Evolutionary conservation across 495 filamentous ascomycete species (phyloP).

Genomic region (Hypoxylon rickii): DNA sequence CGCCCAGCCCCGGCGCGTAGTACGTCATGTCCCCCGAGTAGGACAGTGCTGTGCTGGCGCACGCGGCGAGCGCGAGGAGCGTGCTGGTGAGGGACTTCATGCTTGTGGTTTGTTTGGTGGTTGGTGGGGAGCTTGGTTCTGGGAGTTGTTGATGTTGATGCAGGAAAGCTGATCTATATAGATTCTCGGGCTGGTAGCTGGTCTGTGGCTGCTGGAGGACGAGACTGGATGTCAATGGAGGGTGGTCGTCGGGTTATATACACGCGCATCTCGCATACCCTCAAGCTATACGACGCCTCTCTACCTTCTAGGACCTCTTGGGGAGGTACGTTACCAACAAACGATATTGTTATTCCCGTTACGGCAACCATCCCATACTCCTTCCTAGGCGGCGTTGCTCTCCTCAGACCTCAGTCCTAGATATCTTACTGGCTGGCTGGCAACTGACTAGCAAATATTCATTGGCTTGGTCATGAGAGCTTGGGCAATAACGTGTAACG

Average conservation of each 20-base stretch:
- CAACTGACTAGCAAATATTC: not conserved
- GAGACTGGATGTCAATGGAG: too few species aligned
- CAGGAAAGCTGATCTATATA: not conserved
- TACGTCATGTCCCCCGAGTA: slow-evolving; percentile 53
- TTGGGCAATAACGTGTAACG: too few species aligned
- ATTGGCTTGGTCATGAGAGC: not conserved
- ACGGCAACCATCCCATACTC: too few species aligned
- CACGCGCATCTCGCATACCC: too few species aligned
- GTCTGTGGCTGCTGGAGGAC: too few species aligned
- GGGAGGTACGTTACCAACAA: too few species aligned
- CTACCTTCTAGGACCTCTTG: too few species aligned
- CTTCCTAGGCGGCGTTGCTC: too few species aligned
- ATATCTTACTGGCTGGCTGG: not conserved
- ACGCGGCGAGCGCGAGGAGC: slow-evolving; percentile 14
- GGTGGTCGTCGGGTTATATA: too few species aligned
- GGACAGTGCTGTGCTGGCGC: slow-evolving; percentile 12
- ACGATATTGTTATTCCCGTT: not conserved
- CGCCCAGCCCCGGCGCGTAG: slow-evolving; percentile 51
- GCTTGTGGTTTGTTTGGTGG: not conserved
- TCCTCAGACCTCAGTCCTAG: not conserved
- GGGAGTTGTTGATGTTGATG: not conserved
- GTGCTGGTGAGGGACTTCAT: slow-evolving; percentile 16
- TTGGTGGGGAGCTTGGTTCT: not conserved
- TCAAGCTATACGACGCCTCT: too few species aligned
- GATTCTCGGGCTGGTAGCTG: too few species aligned